Evolutionary conservation across 1,284 basidiomycete genomes (phyloP), one percentile per base, ranked within the genome.

Genomic region (Amylostereum chailletii): DNA sequence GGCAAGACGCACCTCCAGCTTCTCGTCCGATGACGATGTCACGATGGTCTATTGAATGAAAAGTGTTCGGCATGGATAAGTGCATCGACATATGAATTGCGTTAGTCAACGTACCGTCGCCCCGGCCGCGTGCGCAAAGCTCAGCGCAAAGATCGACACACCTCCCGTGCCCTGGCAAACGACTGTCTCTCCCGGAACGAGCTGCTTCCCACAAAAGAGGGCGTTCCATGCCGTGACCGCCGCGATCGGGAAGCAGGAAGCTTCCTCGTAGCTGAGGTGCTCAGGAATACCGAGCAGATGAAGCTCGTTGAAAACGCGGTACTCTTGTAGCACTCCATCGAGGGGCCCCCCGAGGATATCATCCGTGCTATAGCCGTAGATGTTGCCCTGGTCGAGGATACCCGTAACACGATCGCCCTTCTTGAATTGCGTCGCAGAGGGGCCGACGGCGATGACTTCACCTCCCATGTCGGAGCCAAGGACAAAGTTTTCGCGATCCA

Each of bases 11-110:
- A 52, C 41, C 49, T 63, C 55, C 36, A 68, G 64, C 59, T 75
- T 75, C 39, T 65, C 65, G 54, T 74, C 68, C 2, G 66, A 69
- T 2, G 70, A 72, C 0, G 70, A 71, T 2, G 72, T 74, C 47
- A 65, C 64, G 57, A 75, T 69, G 39, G 68, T 49, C 41, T 43
- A 8, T 4, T 7, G 19, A 19, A 19, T 19, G 19, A 7, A 7
- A 26, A 19, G 19, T 19, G 19, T 19, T 2, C 2, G 34, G 11
- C 11, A 10, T 30, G 9, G 19, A 19, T 19, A 19, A 19, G 19
- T 1, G 19, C 19, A 46, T 46, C 8, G 26, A 19, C 7, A 19
- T 19, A 19, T 19, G 19, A 19, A 19, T 19, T 19, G 19, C 19
- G 19, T 19, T 19, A 19, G 36, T 8, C n/a, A n/a, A 37, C 36